Percentiles rank a stretch among this genome's conserved stretches.
Conservation (phyloP, 75 land plant genomes). For the Isoetes taiwanensis region DNA sequence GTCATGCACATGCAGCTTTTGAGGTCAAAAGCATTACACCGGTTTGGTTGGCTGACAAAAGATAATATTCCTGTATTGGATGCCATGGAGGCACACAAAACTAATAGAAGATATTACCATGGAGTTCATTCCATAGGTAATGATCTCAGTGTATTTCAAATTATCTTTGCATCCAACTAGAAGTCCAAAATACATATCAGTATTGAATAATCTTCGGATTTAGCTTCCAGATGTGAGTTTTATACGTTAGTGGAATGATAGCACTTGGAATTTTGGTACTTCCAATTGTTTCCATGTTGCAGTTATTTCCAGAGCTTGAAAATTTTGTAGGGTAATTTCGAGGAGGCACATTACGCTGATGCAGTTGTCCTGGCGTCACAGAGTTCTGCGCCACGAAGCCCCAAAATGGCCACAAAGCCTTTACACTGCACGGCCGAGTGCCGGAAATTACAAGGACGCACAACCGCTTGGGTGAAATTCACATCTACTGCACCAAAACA, state of each 20-base stretch:
- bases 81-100: constrained; percentile 60
- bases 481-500: too few relatives aligned
- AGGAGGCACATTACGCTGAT: too few relatives aligned
- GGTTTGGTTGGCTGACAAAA: constrained; percentile 84
- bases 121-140: constrained; percentile 57
- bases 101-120: constrained; percentile 68
- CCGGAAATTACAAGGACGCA: too few relatives aligned
- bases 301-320: constrained; percentile 84
- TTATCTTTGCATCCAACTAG: constrained; percentile 69
- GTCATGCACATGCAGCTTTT: constrained; percentile 53
- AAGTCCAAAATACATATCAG: constrained; percentile 86
- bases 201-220: constrained; percentile 86
- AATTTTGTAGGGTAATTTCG: too few relatives aligned
- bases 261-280: too few relatives aligned
- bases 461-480: too few relatives aligned
- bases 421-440: too few relatives aligned
- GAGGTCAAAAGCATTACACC: constrained; percentile 90
- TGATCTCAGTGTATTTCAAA: constrained; percentile 49
- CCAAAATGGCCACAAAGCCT: too few relatives aligned
- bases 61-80: constrained; percentile 89
- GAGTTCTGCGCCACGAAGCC: too few relatives aligned
- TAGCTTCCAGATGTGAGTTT: constrained; percentile 81
- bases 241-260: too few relatives aligned
- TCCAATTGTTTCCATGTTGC: too few relatives aligned
- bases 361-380: too few relatives aligned